A percentile compares a stretch with the other conserved stretches of the same genome.
phyloP scores from a whole-genome alignment of 2,329 filamentous ascomycete species.

The Apiospora saccharicola region DNA sequence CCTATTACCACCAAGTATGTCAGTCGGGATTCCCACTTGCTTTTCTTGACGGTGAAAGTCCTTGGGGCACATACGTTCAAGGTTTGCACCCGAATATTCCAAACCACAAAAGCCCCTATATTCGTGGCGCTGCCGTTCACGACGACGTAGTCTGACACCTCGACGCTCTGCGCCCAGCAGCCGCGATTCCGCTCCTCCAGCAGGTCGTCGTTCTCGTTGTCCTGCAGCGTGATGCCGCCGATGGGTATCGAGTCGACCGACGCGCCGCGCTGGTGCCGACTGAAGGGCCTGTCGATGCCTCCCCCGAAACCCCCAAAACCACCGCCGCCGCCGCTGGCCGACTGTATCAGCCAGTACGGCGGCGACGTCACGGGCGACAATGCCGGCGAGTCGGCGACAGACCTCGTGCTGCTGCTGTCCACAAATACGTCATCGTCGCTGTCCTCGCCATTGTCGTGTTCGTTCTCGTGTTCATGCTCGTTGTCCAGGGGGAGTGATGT shows the following conservation, averaged over 20 bases:
- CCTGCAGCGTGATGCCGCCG: slow-evolving; percentile 66
- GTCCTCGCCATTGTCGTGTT: not conserved
- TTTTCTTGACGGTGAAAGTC: not conserved
- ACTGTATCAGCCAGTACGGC: slow-evolving; percentile 47
- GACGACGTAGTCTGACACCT: slow-evolving; percentile 63
- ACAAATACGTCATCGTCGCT: slow-evolving; percentile 22
- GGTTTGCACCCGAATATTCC: slow-evolving; percentile 89
- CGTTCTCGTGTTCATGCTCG: not conserved
- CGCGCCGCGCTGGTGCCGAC: slow-evolving; percentile 40
- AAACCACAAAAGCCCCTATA: slow-evolving; percentile 92
- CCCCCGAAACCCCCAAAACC: not conserved
- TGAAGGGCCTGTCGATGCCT: not conserved
- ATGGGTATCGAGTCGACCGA: slow-evolving; percentile 55
- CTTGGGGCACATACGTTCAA: slow-evolving; percentile 67
- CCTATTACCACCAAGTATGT: slow-evolving; percentile 46
- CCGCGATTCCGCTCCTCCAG: slow-evolving; percentile 52
- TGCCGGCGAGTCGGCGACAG: slow-evolving; percentile 29
- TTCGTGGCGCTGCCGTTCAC: slow-evolving; percentile 64
- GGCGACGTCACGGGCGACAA: slow-evolving; percentile 41
- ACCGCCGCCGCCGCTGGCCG: not conserved
- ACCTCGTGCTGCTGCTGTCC: slow-evolving; percentile 19
- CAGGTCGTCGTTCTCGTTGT: slow-evolving; percentile 63
- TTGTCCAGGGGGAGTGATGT: not conserved
- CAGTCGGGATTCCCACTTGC: slow-evolving; percentile 31
- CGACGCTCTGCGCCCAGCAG: slow-evolving; percentile 71